Evolutionary conservation across 2,329 filamentous ascomycete genomes (phyloP), one percentile per base, ranked within the genome.

Genomic region (Penicillium sp.): DNA sequence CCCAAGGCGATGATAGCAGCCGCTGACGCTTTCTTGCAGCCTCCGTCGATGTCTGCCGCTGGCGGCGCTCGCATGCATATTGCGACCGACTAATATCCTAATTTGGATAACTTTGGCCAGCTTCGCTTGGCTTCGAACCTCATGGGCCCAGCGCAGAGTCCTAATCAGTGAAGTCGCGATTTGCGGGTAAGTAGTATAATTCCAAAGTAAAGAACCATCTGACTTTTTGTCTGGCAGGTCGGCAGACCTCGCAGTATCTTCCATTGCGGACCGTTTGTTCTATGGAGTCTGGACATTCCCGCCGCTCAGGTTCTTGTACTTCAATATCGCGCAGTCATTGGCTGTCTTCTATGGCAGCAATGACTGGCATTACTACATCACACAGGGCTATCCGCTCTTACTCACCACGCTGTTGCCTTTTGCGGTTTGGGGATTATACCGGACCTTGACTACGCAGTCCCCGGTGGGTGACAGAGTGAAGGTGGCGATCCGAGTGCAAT

Each of bases 291-390:
- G 89, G 89, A 89, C 89, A 0, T 88, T 99, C 49, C 93, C 93
- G 4, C 87, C 91, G 0, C 80, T 92, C 55, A 85, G 86, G 48
- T 97, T 90, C 73, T 78, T 97, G 50, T 82, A 92, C 65, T 92
- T 96, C 77, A 99, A 99, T 72, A 78, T 99, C 47, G 82, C 85
- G 16, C 87, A 95, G 68, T 88, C 87, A 7, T 78, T 99, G 5
- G 89, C 93, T 22, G 82, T 92, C 40, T 97, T 97, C 71, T 99
- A 99, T 66, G 93, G 93, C 18, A 81, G 77, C 40, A 97, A 95
- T 70, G 83, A 89, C 54, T 86, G 86, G 79, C 90, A 96, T 69
- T 99, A 97, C 73, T 99, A 96, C 68, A 72, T 95, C 27, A 86
- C 88, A 0, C 91, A 99, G 71, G 93, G 90, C 4, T 78, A 95